Percentiles rank a stretch among this genome's conserved stretches.
Conservation (phyloP, 495 filamentous ascomycete species). For the Neurospora tetrasperma region DNA sequence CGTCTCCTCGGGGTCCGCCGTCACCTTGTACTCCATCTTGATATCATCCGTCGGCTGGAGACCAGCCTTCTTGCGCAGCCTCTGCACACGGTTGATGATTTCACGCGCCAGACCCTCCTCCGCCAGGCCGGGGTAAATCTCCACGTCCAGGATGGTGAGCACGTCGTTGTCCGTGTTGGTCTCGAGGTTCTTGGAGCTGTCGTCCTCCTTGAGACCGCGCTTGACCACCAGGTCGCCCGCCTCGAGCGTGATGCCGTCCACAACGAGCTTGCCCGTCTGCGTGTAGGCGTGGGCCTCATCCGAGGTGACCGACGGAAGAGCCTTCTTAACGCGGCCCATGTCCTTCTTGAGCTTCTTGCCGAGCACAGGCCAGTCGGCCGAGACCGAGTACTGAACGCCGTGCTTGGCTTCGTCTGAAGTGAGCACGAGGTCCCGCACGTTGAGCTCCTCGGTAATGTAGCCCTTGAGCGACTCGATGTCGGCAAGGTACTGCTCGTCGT, state of each 20-base stretch:
- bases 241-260: slow-evolving; percentile 74
- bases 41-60: slow-evolving; percentile 35
- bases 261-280: slow-evolving; percentile 54
- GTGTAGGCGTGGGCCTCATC: slow-evolving; percentile 70
- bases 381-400: slow-evolving; percentile 79
- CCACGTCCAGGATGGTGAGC: slow-evolving; percentile 33
- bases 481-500: slow-evolving; percentile 70
- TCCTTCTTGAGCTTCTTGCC: slow-evolving; percentile 97
- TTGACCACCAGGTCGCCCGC: slow-evolving; percentile 77
- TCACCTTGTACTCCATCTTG: slow-evolving; percentile 35
- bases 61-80: slow-evolving; percentile 36
- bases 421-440: slow-evolving; percentile 75
- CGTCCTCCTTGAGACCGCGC: slow-evolving; percentile 62
- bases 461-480: slow-evolving; percentile 74
- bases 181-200: slow-evolving; percentile 59
- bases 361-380: slow-evolving; percentile 84
- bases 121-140: slow-evolving; percentile 31
- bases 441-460: slow-evolving; percentile 86
- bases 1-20: slow-evolving; percentile 62
- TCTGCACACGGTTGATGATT: slow-evolving; percentile 37
- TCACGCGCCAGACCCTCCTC: slow-evolving; percentile 36
- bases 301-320: slow-evolving; percentile 66
- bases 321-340: slow-evolving; percentile 80
- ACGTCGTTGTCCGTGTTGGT: slow-evolving; percentile 62
- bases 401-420: slow-evolving; percentile 83